Evolutionary conservation across 2,329 filamentous ascomycete species (phyloP), one percentile per base, ranked within the genome.

Genomic region (Diplodia intermedia): DNA sequence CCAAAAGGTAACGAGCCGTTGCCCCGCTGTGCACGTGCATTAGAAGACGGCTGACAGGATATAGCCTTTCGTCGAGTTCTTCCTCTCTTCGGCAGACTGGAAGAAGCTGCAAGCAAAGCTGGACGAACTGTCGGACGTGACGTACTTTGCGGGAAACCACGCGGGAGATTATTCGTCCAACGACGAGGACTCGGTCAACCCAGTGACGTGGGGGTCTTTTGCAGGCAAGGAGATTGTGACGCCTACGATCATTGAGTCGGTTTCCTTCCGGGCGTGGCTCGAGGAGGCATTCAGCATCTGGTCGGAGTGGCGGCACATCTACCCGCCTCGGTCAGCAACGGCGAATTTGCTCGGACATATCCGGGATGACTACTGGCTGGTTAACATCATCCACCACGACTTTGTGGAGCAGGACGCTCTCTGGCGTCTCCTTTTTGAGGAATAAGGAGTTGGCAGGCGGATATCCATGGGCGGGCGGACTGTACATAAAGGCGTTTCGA

Each of bases 261-360:
- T 97, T 63, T 95, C 91, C 77, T 98, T 98, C 85, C 86, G 89
- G 70, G 93, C 94, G 8, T 99, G 95, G 95, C 87, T 89, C 68
- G 95, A 98, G 76, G 95, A 99, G 84, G 94, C 95, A 0, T 99
- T 95, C 82, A 91, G 90, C 38, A 97, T 98, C 75, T 98, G 94
- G 91, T 87, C 85, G 52, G 95, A 98, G 82, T 99, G 95, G 95
- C 89, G 91, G 69, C 86, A 91, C 72, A 91, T 97, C 56, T 98
- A 97, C 79, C 88, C 88, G n/a, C 86, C 89, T 57, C 88, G 87
- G 6, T 91, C 89, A 2, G 84, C 87, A 63, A 93, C 90, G 69
- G 89, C 90, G 73, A 87, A 86, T 75, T 82, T 97, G 67, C 82
- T 99, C 53, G 88, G 90, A 70, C 78, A 82, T 6, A 84, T 90